Evolutionary conservation across 768 basidiomycete genomes (phyloP).

Genomic region (Tylopilus balloui): DNA sequence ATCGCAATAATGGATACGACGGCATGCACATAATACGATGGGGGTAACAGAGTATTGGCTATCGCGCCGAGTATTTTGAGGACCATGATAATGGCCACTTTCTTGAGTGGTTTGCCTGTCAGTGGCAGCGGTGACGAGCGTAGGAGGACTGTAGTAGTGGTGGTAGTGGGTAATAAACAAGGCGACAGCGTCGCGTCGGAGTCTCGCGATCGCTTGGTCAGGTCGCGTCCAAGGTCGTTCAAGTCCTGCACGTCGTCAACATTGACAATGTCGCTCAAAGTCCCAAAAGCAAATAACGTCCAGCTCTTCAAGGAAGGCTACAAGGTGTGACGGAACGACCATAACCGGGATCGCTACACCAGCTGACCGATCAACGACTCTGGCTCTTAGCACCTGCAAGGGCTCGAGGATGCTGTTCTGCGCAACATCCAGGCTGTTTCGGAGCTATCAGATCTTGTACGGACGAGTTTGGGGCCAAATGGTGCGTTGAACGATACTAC

Average conservation of each 20-base stretch:
- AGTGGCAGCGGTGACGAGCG: no score
- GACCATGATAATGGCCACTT: constrained; percentile 43
- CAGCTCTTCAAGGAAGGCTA: constrained; percentile 98
- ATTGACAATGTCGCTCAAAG: constrained; percentile 80
- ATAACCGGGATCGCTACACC: constrained; percentile 1
- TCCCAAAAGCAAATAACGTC: constrained; percentile 81
- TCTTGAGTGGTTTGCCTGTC: no score
- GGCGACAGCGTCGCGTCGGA: constrained; percentile 9
- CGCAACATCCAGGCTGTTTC: constrained; percentile 95
- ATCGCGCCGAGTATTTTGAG: constrained; percentile 44
- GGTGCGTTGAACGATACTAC: constrained; percentile 46
- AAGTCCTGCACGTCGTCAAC: constrained; percentile 1
- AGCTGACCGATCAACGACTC: constrained; percentile 4
- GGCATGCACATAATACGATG: constrained; percentile 54
- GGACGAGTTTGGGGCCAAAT: constrained; percentile 95
- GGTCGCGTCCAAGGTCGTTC: constrained; percentile 17
- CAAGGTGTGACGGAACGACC: constrained; percentile 52
- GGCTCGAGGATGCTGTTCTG: constrained; percentile 95
- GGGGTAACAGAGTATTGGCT: constrained; percentile 44
- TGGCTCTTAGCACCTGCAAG: constrained; percentile 61
- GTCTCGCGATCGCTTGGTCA: neutral
- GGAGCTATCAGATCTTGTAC: constrained; percentile 90
- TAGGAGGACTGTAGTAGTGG: neutral
- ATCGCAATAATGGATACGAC: constrained; percentile 40
- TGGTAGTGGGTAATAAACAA: neutral